Evolutionary conservation across 2,329 filamentous ascomycete species (phyloP).

Genomic region (Epichloe sp.): DNA sequence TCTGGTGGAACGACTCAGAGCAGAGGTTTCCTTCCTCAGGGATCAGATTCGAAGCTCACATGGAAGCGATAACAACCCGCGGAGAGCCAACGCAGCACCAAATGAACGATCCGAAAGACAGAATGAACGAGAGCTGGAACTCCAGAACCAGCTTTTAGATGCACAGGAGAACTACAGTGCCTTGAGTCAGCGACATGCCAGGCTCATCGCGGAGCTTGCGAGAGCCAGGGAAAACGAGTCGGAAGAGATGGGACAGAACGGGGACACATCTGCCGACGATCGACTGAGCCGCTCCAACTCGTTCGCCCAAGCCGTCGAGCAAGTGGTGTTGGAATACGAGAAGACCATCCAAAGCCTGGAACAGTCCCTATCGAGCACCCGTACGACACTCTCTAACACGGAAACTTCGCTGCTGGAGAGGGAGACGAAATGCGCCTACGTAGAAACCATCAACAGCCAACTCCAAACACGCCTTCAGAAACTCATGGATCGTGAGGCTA

Average conservation of each 20-base stretch:
- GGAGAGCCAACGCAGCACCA: constrained; percentile 38
- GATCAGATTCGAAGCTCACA: constrained; percentile 88
- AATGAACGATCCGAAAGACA: constrained; percentile 65
- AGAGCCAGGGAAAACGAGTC: constrained; percentile 63
- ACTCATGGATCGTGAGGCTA: constrained; percentile 77
- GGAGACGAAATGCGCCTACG: constrained; percentile 84
- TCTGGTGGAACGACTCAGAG: constrained; percentile 82
- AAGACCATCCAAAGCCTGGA: constrained; percentile 95
- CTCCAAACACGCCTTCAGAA: constrained; percentile 86
- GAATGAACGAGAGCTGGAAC: constrained; percentile 72
- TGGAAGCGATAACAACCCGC: constrained; percentile 38
- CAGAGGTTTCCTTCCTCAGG: constrained; percentile 83
- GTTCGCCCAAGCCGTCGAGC: constrained; percentile 90
- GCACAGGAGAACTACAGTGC: constrained; percentile 89
- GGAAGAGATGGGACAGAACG: constrained; percentile 41
- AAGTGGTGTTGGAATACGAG: constrained; percentile 93
- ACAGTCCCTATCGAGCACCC: constrained; percentile 77
- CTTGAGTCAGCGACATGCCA: constrained; percentile 86
- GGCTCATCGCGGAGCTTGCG: constrained; percentile 84
- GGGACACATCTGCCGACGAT: constrained; percentile 59
- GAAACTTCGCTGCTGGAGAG: constrained; percentile 84
- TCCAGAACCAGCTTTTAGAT: constrained; percentile 89
- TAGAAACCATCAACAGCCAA: constrained; percentile 84
- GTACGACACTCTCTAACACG: constrained; percentile 66
- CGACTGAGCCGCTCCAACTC: constrained; percentile 88